Evolutionary conservation across 116 monocot species (phyloP).

Genomic region (Zostera marina): DNA sequence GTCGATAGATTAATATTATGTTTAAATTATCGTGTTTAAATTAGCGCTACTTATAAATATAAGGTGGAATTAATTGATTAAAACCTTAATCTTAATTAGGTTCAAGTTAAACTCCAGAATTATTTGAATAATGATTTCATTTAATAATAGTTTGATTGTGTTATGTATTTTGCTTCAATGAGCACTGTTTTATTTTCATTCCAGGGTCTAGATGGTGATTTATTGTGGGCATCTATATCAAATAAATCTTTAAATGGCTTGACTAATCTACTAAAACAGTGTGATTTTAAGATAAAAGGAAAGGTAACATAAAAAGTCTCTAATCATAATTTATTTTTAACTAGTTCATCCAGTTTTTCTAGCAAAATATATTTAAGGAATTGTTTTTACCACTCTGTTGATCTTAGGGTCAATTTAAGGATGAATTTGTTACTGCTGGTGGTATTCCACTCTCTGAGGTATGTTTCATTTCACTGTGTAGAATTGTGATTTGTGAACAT

Average conservation of each 20-base stretch:
- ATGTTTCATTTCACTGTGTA: background rate
- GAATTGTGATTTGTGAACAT: background rate
- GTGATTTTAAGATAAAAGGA: slow-evolving; percentile 49
- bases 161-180: background rate
- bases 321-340: background rate
- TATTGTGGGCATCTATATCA: slow-evolving; percentile 64
- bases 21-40: too few relatives aligned
- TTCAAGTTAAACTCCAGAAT: too few relatives aligned
- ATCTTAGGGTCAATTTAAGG: slow-evolving; percentile 92
- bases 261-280: slow-evolving; percentile 63
- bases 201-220: slow-evolving; percentile 64
- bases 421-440: slow-evolving; percentile 97
- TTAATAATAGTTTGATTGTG: background rate
- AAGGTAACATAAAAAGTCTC: slow-evolving; percentile 29
- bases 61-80: too few relatives aligned
- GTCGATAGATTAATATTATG: too few relatives aligned
- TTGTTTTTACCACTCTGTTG: slow-evolving; percentile 1
- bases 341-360: background rate
- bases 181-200: slow-evolving; percentile 7
- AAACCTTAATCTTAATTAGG: too few relatives aligned
- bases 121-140: too few relatives aligned
- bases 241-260: slow-evolving; percentile 48
- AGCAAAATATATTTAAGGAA: background rate
- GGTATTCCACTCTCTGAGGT: slow-evolving; percentile 96
- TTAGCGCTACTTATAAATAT: too few relatives aligned